Conservation (phyloP, 345 rosid genomes). For the Clausena lansium region DNA sequence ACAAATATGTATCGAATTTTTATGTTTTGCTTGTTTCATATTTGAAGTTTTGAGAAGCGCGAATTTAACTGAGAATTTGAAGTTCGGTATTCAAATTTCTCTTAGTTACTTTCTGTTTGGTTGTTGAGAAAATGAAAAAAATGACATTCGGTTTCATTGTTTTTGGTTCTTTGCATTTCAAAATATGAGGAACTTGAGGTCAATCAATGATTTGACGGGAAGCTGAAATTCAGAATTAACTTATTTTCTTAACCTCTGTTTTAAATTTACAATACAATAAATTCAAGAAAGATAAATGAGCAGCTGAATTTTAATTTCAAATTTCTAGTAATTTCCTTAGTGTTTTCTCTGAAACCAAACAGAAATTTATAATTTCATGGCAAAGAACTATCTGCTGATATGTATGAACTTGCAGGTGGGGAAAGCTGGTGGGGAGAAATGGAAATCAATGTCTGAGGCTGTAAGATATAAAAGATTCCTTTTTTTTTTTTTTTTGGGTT, state of each 20-base stretch:
- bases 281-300: neutral
- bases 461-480: conserved; percentile 20
- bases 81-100: neutral
- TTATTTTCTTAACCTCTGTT: neutral
- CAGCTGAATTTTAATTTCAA: neutral
- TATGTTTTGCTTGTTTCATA: neutral
- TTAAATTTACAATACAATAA: neutral
- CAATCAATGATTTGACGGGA: neutral
- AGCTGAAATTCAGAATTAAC: neutral
- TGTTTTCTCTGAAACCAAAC: conserved; percentile 1
- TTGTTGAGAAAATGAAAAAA: neutral
- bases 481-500: neutral
- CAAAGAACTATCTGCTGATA: neutral
- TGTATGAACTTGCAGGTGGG: conserved; percentile 28
- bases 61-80: neutral
- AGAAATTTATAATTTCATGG: neutral
- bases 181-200: neutral
- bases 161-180: neutral
- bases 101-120: neutral
- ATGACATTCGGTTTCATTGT: neutral
- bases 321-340: neutral
- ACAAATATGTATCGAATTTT: neutral
- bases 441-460: conserved; percentile 38
- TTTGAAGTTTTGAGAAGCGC: neutral
- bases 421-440: conserved; percentile 46